Conservation (phyloP, 192 early-diverging fungal genomes). For the Jimgerdemannia flammicorona region DNA sequence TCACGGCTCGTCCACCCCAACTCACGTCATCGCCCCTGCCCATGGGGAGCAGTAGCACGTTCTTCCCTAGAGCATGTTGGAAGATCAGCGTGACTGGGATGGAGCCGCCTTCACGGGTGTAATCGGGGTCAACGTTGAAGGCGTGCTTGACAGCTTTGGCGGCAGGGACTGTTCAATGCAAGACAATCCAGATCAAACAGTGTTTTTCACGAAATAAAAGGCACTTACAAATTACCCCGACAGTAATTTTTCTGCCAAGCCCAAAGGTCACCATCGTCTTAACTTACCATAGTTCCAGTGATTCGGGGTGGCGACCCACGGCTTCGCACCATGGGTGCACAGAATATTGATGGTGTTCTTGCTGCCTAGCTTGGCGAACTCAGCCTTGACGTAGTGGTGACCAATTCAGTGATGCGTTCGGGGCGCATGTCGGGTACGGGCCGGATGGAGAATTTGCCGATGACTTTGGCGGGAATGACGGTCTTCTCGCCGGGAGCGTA, state of each 20-base stretch:
- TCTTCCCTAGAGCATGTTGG: slow-evolving; percentile 91
- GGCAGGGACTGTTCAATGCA: slow-evolving; percentile 65
- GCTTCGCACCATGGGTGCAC: slow-evolving; percentile 80
- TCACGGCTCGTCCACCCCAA: neutral
- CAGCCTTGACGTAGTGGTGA: slow-evolving; percentile 71
- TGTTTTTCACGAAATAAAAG: neutral
- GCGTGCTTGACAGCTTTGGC: slow-evolving; percentile 88
- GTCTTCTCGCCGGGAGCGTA: slow-evolving; percentile 93
- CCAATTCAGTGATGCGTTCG: slow-evolving; percentile 68
- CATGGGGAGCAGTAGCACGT: slow-evolving; percentile 94
- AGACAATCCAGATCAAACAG: neutral
- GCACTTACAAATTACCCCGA: neutral
- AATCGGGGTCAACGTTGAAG: slow-evolving; percentile 89
- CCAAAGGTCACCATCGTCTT: neutral
- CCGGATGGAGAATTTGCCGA: slow-evolving; percentile 98
- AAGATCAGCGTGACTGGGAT: slow-evolving; percentile 98
- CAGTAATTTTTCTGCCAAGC: neutral
- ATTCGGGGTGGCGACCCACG: slow-evolving; percentile 89
- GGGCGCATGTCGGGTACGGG: slow-evolving; percentile 93
- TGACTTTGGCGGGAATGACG: slow-evolving; percentile 92
- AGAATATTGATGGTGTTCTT: slow-evolving; percentile 81
- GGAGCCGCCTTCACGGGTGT: slow-evolving; percentile 96
- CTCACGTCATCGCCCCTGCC: slow-evolving; percentile 79
- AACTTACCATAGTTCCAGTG: slow-evolving; percentile 85
- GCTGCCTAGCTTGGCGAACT: slow-evolving; percentile 86